Evolutionary conservation across 768 basidiomycete genomes (phyloP).

Genomic region (Panus rudis): DNA sequence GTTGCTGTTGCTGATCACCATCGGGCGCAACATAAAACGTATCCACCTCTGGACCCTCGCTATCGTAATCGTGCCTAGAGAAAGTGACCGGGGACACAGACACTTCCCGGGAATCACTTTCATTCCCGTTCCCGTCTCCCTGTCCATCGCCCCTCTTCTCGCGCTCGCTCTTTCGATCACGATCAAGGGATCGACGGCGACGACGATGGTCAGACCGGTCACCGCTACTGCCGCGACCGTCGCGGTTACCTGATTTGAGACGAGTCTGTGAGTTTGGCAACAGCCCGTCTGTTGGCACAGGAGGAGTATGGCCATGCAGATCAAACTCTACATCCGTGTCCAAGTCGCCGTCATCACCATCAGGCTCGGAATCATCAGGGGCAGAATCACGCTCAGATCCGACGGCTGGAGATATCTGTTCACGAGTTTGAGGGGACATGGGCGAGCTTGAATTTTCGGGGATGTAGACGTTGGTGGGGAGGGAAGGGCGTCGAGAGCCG

Average conservation of each 20-base stretch:
- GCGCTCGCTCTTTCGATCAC: conserved; percentile 16
- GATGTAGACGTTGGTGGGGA: conserved; percentile 27
- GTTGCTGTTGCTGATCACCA: conserved; percentile 4
- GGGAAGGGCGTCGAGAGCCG: conserved; percentile 33
- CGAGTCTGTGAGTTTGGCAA: too few species aligned
- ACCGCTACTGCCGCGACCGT: too few species aligned
- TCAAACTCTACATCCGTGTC: conserved; percentile 29
- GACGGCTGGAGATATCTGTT: conserved; percentile 6
- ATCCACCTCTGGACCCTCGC: conserved; percentile 4
- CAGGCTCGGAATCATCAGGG: conserved; percentile 16
- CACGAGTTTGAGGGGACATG: neutral
- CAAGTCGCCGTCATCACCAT: conserved; percentile 15
- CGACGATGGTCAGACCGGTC: conserved; percentile 18
- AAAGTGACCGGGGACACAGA: conserved; percentile 10
- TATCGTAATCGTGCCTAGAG: conserved; percentile 11
- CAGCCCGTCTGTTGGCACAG: too few species aligned
- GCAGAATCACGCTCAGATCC: conserved; percentile 15
- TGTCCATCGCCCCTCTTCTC: too few species aligned
- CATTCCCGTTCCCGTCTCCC: conserved; percentile 22
- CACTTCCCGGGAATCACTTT: conserved; percentile 2
- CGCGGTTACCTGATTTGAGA: too few species aligned
- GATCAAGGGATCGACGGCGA: conserved; percentile 14
- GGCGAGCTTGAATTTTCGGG: conserved; percentile 2
- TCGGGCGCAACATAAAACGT: too few species aligned
- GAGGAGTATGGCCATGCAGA: too few species aligned